Conservation (phyloP, 371 early-diverging fungal genomes). For the Rhizopus stolonifer region DNA sequence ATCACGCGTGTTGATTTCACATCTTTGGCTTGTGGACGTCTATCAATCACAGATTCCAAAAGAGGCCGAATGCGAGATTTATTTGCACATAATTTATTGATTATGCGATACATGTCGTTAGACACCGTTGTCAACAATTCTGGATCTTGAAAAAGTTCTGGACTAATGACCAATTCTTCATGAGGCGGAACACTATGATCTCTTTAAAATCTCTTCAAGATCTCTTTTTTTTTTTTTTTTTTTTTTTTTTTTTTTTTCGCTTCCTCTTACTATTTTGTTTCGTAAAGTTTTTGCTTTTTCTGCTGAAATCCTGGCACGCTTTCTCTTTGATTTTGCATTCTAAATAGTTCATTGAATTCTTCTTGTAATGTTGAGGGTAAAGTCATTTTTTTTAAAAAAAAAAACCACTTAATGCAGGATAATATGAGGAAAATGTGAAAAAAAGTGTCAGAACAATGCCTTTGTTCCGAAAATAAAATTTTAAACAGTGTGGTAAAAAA, state of each 20-base stretch:
- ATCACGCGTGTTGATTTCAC: conserved; percentile 26
- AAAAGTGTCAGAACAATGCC: too few species aligned
- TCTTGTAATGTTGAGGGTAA: conserved; percentile 1
- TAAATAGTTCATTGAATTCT: conserved; percentile 5
- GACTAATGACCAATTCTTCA: conserved; percentile 1
- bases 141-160: conserved; percentile 26
- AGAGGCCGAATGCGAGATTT: conserved; percentile 5
- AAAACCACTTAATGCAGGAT: too few species aligned
- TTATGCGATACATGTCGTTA: background rate
- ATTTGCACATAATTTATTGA: background rate
- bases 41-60: conserved; percentile 1
- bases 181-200: background rate
- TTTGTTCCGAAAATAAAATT: too few species aligned
- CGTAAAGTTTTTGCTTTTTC: conserved; percentile 5
- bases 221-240: background rate
- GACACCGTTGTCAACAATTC: conserved; percentile 13
- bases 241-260: too few species aligned
- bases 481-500: too few species aligned
- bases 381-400: conserved; percentile 1
- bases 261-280: conserved; percentile 2
- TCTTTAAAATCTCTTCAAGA: background rate
- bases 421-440: too few species aligned
- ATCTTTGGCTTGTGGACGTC: conserved; percentile 45
- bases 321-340: conserved; percentile 6
- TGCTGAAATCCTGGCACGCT: background rate